Evolutionary conservation across 2,329 filamentous ascomycete species (phyloP).

Genomic region (Xylaria sp.): DNA sequence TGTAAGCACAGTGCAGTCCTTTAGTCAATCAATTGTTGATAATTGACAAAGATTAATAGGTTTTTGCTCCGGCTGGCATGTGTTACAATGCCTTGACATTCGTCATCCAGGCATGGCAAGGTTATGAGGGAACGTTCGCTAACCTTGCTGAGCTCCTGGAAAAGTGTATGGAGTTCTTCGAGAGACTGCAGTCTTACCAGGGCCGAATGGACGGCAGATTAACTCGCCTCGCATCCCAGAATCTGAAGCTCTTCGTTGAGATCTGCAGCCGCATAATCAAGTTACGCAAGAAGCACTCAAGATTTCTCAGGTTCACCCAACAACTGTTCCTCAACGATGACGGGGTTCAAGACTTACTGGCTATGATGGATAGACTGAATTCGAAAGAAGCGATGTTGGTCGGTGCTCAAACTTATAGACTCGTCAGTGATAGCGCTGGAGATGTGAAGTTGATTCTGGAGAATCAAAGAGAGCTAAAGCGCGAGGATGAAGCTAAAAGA

Average conservation of each 20-base stretch:
- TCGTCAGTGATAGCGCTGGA: conserved; percentile 49
- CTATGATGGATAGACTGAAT: conserved; percentile 51
- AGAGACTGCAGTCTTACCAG: conserved; percentile 50
- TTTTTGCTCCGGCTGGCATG: conserved; percentile 51
- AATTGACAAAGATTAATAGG: conserved; percentile 40
- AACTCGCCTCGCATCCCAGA: conserved; percentile 50
- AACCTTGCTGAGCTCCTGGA: conserved; percentile 50
- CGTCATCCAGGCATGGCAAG: conserved; percentile 52
- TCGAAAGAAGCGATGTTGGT: conserved; percentile 51
- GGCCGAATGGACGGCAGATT: conserved; percentile 50
- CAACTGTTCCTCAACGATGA: conserved; percentile 53
- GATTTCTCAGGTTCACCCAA: conserved; percentile 49
- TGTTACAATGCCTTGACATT: conserved; percentile 54
- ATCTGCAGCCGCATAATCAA: conserved; percentile 51
- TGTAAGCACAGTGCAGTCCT: conserved; percentile 23
- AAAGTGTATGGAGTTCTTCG: conserved; percentile 52
- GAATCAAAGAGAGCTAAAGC: conserved; percentile 48
- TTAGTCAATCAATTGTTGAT: neutral
- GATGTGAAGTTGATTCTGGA: conserved; percentile 48
- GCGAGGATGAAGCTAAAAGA: conserved; percentile 49
- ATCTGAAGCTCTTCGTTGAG: conserved; percentile 52
- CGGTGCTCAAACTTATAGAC: conserved; percentile 50
- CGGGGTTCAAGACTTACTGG: conserved; percentile 49
- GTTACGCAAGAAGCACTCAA: conserved; percentile 48
- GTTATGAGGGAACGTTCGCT: conserved; percentile 52